A percentile compares a stretch with the other conserved stretches of the same genome.
phyloP scores from a whole-genome alignment of 495 filamentous ascomycete species.

The Peziza echinospora region DNA sequence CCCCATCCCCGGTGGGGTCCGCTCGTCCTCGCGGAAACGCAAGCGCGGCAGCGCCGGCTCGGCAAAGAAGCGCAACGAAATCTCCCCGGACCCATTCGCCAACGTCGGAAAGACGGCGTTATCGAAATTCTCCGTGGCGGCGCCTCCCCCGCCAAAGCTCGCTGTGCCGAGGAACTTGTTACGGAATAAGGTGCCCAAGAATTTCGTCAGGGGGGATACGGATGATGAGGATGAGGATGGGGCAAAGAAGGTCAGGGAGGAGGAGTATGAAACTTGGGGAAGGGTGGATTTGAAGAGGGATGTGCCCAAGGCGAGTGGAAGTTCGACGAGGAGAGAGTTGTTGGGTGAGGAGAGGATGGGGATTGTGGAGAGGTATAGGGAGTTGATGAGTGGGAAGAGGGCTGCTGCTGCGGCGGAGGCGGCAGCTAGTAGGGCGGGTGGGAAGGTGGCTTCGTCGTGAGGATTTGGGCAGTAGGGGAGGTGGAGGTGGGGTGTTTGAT shows the following conservation, averaged over 20 bases:
- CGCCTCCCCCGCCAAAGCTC: constrained; percentile 58
- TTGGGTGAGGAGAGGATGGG: constrained; percentile 48
- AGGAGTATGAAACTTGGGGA: no score
- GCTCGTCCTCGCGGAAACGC: background rate
- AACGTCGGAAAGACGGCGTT: constrained; percentile 40
- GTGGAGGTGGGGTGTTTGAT: no score
- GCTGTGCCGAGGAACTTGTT: no score
- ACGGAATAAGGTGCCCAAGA: constrained; percentile 37
- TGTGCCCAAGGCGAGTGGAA: constrained; percentile 55
- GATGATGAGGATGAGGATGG: no score
- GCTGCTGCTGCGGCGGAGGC: no score
- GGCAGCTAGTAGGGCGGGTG: no score
- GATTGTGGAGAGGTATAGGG: constrained; percentile 63
- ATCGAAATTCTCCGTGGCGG: constrained; percentile 54
- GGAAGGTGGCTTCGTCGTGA: no score
- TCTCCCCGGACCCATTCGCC: constrained; percentile 58
- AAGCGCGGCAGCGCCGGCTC: background rate
- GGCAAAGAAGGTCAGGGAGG: no score
- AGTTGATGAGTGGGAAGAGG: constrained; percentile 51
- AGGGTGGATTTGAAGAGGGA: constrained; percentile 25
- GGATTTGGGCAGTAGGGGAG: no score
- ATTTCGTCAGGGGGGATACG: constrained; percentile 31
- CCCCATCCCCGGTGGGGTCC: background rate
- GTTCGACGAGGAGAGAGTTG: constrained; percentile 64
- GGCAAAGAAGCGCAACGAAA: background rate